Conservation (phyloP, 2,329 filamentous ascomycete genomes). For the Ophiocordyceps camponoti-floridani region DNA sequence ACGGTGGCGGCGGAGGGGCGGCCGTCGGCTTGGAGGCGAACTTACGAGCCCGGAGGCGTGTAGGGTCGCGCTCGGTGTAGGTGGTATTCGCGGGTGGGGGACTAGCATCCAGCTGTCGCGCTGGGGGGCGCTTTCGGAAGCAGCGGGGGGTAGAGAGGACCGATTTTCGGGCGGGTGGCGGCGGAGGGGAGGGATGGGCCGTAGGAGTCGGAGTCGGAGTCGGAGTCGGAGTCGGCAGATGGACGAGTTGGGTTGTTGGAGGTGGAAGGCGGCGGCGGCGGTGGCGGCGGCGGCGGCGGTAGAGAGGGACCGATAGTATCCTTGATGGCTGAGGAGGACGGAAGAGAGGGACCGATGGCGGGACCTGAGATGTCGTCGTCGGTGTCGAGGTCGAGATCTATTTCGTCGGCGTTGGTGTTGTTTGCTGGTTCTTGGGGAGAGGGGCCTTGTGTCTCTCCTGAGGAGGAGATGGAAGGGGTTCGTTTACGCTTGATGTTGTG, state of each 20-base stretch:
- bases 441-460: background rate
- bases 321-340: background rate
- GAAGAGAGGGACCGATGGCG: constrained; percentile 14
- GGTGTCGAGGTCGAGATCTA: constrained; percentile 16
- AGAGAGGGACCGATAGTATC: background rate
- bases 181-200: constrained; percentile 39
- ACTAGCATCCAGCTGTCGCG: constrained; percentile 78
- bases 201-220: constrained; percentile 25
- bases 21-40: constrained; percentile 48
- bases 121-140: constrained; percentile 26
- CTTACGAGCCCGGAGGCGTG: constrained; percentile 63
- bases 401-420: constrained; percentile 14
- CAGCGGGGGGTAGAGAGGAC: constrained; percentile 14
- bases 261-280: constrained; percentile 5
- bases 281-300: background rate
- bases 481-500: constrained; percentile 48
- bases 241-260: background rate
- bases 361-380: constrained; percentile 11
- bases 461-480: constrained; percentile 12
- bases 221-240: constrained; percentile 19
- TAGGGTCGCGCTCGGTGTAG: constrained; percentile 55
- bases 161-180: constrained; percentile 24
- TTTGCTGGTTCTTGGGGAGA: background rate
- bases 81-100: constrained; percentile 35
- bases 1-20: constrained; percentile 11